Base-by-base conservation (phyloP, 2,329 filamentous ascomycete genomes). In the Pyricularia grisea region DNA sequence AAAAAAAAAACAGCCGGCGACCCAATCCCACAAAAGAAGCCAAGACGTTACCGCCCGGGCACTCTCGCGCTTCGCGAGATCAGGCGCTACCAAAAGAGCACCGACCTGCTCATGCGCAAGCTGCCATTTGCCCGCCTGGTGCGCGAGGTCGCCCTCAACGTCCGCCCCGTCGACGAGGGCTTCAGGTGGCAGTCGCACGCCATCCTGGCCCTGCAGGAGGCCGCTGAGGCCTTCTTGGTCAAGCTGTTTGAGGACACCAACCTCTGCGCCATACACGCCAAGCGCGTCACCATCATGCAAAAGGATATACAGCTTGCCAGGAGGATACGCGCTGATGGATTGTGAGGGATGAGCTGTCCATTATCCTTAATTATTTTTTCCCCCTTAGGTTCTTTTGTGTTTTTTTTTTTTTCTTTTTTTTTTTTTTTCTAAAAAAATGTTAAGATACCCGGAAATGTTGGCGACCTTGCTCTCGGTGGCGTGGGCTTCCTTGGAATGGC, bases 221-320 rank as follows among this genome's bases (percentile, higher is more conserved):
- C 94, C 17, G 88, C 94, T n/a, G 94, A 98, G 82, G 94, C 94
- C 5, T 98, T 97, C 80, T 85, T 98, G 74, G 92, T 98, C 70
- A 94, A 97, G 77, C 84, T 98, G n/a, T 97, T 98, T 77, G 94
- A 97, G 78, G 93, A 97, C 80, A 92, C 92, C 73, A 97, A 98
- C 81, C 86, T 98, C 61, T 97, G 94, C 81, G 95, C 94, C 72
- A 94, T 98, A 74, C 94, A 98, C 81, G 95, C 94, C 71, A 97
- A 97, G 83, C 87, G 94, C 78, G 93, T 98, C 68, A 98, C 94
- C 58, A 97, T 97, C 75, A 94, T 96, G 92, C 93, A 94, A 80
- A 97, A 97, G 82, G 94, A 68, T 27, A 97, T 99, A 75, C 94
- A 97, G 81, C 86, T 98, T 71, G 94, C 94, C 25, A 84, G 92